Percentiles rank a stretch among this genome's conserved stretches.
Evolutionary conservation across 2,329 filamentous ascomycete genomes (phyloP).

Genomic region (Exophiala mesophila): DNA sequence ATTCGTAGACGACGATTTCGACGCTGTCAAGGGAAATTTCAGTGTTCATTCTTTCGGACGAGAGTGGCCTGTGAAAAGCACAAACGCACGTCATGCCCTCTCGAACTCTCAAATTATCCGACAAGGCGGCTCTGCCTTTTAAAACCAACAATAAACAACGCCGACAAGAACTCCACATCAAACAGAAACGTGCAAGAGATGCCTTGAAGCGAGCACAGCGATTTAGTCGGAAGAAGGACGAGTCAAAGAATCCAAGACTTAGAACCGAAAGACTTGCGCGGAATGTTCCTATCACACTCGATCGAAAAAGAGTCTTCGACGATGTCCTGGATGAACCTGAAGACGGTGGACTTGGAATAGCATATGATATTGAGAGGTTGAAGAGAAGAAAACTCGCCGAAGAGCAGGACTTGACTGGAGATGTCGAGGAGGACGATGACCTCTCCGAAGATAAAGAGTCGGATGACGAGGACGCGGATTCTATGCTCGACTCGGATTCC

Average conservation of each 20-base stretch:
- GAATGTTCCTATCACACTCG: constrained; percentile 76
- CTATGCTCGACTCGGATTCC: constrained; percentile 65
- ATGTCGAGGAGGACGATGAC: constrained; percentile 40
- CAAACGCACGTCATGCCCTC: constrained; percentile 41
- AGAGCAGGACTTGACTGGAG: constrained; percentile 40
- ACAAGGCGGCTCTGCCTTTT: constrained; percentile 44
- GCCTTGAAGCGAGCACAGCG: constrained; percentile 70
- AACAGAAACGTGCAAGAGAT: constrained; percentile 72
- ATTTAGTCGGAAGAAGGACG: constrained; percentile 74
- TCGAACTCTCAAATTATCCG: constrained; percentile 19
- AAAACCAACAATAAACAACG: constrained; percentile 69
- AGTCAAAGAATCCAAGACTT: constrained; percentile 74
- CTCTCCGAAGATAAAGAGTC: constrained; percentile 41
- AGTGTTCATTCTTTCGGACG: too few relatives aligned
- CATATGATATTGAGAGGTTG: constrained; percentile 45
- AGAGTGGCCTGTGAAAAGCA: too few relatives aligned
- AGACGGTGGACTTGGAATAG: constrained; percentile 41
- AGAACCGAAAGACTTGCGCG: constrained; percentile 66
- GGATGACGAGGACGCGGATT: constrained; percentile 61
- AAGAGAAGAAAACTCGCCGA: constrained; percentile 45
- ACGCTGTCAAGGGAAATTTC: too few relatives aligned
- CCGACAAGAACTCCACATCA: constrained; percentile 71
- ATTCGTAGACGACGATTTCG: too few relatives aligned
- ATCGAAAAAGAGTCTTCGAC: constrained; percentile 88
- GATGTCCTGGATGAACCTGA: constrained; percentile 56